Conservation (phyloP, 1,284 basidiomycete genomes). For the Dichomitus squalens region DNA sequence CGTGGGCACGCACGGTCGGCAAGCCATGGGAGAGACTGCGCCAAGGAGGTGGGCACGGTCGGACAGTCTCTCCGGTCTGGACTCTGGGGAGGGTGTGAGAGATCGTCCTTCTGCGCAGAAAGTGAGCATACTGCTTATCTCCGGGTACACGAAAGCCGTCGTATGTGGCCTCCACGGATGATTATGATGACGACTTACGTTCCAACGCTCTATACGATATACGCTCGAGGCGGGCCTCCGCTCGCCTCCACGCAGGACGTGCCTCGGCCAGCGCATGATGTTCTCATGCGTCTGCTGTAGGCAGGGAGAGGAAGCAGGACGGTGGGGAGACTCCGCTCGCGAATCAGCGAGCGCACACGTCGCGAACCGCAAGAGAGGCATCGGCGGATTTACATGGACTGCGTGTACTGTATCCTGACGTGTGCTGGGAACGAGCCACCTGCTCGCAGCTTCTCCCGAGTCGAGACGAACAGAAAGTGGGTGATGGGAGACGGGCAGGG, state of each 20-base stretch:
- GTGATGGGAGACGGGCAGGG: slow-evolving; percentile 1
- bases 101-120: background rate
- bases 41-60: background rate
- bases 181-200: too few relatives aligned
- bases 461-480: background rate
- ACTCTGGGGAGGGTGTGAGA: slow-evolving; percentile 7
- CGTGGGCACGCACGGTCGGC: background rate
- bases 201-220: background rate
- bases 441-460: background rate
- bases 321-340: slow-evolving; percentile 15
- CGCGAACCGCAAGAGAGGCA: slow-evolving; percentile 1
- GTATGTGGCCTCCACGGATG: background rate
- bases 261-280: background rate
- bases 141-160: background rate
- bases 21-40: background rate
- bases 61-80: slow-evolving; percentile 10
- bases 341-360: slow-evolving; percentile 12
- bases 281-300: background rate
- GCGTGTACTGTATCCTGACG: slow-evolving; percentile 10
- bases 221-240: background rate
- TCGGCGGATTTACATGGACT: slow-evolving; percentile 15
- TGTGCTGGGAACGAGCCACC: background rate
- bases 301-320: background rate
- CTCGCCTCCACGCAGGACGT: background rate
- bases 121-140: background rate